A percentile compares a stretch with the other conserved stretches of the same genome.
phyloP scores from a whole-genome alignment of 2,329 filamentous ascomycete species.

The Penicillium crustosum region DNA sequence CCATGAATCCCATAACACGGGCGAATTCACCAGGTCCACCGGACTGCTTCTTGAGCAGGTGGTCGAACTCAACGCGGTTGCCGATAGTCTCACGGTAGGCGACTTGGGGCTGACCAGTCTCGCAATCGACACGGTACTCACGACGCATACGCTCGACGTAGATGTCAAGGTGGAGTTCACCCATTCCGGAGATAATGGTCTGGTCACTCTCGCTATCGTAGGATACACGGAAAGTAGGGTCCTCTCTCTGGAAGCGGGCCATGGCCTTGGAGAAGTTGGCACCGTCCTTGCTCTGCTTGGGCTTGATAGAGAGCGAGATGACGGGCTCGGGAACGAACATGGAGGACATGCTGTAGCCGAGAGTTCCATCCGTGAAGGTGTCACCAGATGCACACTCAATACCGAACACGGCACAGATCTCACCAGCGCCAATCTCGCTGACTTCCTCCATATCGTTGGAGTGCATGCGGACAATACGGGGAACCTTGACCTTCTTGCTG shows the following conservation, averaged over 20 bases:
- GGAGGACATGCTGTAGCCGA: constrained; percentile 93
- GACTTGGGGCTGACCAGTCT: constrained; percentile 94
- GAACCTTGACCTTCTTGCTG: constrained; percentile 94
- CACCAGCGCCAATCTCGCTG: constrained; percentile 84
- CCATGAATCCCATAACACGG: constrained; percentile 86
- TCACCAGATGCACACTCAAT: constrained; percentile 97
- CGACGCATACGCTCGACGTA: constrained; percentile 96
- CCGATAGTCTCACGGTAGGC: constrained; percentile 95
- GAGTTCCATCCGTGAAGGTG: constrained; percentile 90
- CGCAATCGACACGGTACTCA: constrained; percentile 94
- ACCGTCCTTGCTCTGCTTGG: constrained; percentile 87
- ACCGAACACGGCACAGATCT: constrained; percentile 98
- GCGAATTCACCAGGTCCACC: constrained; percentile 96
- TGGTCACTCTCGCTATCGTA: constrained; percentile 91
- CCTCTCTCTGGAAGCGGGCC: constrained; percentile 97
- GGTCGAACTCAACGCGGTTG: constrained; percentile 79
- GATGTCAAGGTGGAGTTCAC: constrained; percentile 93
- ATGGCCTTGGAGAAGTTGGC: constrained; percentile 98
- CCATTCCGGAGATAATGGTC: constrained; percentile 98
- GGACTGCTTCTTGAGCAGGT: constrained; percentile 89
- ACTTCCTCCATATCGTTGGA: constrained; percentile 99
- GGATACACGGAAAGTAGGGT: constrained; percentile 93
- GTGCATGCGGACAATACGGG: constrained; percentile 98
- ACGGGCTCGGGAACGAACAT: constrained; percentile 98
- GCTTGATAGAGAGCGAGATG: constrained; percentile 96